Conservation (phyloP, 768 basidiomycete genomes). For the Pisolithus albus region DNA sequence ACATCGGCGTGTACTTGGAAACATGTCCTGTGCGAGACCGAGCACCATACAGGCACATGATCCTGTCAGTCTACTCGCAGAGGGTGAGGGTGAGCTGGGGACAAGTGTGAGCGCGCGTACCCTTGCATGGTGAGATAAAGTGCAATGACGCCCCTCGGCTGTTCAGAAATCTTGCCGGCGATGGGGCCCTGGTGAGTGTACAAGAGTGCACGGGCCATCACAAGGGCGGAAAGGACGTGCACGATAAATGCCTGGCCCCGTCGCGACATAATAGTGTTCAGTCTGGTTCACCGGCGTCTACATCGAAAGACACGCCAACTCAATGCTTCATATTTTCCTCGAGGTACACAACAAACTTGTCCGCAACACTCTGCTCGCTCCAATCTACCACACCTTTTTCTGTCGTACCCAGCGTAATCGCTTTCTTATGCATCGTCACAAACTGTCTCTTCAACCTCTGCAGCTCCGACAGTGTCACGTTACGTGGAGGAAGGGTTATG, state of each 20-base stretch:
- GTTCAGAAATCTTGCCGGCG: too few species aligned
- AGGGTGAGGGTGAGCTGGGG: background rate
- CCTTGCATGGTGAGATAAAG: background rate
- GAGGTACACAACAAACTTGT: conserved; percentile 64
- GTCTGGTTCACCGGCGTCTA: too few species aligned
- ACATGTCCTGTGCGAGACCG: background rate
- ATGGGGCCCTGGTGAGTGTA: too few species aligned
- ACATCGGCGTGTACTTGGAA: background rate
- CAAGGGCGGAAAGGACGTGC: too few species aligned
- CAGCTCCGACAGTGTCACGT: conserved; percentile 77
- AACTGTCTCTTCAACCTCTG: conserved; percentile 91
- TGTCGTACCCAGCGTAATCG: conserved; percentile 74
- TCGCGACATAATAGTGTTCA: too few species aligned
- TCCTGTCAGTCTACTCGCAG: background rate
- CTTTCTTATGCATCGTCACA: conserved; percentile 82
- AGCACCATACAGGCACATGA: background rate
- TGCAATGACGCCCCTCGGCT: too few species aligned
- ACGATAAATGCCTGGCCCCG: too few species aligned
- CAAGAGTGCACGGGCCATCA: too few species aligned
- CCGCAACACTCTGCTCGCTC: conserved; percentile 62
- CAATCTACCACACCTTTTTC: conserved; percentile 75
- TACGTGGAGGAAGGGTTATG: conserved; percentile 61
- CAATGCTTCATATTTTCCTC: conserved; percentile 58
- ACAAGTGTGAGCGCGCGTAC: background rate
- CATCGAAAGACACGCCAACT: conserved; percentile 1